These are phyloP conservation scores for Pholiota adiposa DNA, from an alignment of 1,284 basidiomycete genomes.

Conservation along the genomic window DNA sequence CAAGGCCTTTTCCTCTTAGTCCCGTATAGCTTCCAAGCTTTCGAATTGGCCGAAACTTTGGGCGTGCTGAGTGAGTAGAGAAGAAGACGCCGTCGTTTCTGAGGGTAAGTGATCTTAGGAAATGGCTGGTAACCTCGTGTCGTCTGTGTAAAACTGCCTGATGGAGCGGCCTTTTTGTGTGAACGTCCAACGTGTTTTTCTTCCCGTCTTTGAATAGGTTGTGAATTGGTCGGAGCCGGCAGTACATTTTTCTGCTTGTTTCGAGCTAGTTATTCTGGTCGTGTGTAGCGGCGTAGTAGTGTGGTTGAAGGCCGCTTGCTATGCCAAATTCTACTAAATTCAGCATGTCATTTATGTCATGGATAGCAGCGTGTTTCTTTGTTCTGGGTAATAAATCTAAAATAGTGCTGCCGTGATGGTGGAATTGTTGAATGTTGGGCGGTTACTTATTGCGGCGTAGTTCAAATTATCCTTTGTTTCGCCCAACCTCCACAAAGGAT, in stretches of 20 bases:
- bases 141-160: neutral
- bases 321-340: neutral
- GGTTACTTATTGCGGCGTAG: slow-evolving; percentile 17
- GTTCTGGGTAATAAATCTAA: slow-evolving; percentile 18
- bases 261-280: neutral
- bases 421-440: slow-evolving; percentile 15
- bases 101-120: neutral
- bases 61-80: too few relatives aligned
- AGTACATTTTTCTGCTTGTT: neutral
- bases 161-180: neutral
- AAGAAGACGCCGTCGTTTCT: too few relatives aligned
- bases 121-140: neutral
- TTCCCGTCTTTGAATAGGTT: neutral
- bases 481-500: slow-evolving; percentile 14
- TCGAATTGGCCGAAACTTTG: too few relatives aligned
- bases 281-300: neutral
- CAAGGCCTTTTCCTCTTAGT: too few relatives aligned
- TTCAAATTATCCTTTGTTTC: slow-evolving; percentile 17
- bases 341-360: slow-evolving; percentile 3
- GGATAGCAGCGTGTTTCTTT: slow-evolving; percentile 2
- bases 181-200: neutral
- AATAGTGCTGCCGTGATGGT: slow-evolving; percentile 18
- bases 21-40: too few relatives aligned
- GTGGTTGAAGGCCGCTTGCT: neutral
- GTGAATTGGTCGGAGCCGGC: neutral